A percentile compares a stretch with the other conserved stretches of the same genome.
These are phyloP conservation scores for Cystobasidium onofrii DNA, from an alignment of 768 basidiomycete genomes.

Conservation along the genomic window DNA sequence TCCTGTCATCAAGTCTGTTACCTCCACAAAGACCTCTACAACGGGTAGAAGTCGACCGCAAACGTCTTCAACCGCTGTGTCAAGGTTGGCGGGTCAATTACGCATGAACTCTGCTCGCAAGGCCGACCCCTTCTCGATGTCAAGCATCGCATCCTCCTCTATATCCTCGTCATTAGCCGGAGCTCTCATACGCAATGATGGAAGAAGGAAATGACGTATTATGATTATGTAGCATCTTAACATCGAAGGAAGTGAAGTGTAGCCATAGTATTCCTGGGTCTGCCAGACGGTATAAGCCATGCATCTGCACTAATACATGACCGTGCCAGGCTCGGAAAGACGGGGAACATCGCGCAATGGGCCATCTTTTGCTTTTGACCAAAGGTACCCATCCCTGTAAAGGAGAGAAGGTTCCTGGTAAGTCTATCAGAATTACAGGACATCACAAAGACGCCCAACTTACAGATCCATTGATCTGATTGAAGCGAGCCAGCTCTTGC, in stretches of 20 bases:
- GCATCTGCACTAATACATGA: slow-evolving; percentile 12
- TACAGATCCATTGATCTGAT: slow-evolving; percentile 27
- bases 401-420: not conserved
- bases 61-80: not conserved
- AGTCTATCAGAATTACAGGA: too few relatives aligned
- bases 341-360: slow-evolving; percentile 23
- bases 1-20: not conserved
- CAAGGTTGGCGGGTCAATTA: not conserved
- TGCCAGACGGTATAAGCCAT: too few relatives aligned
- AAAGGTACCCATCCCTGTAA: slow-evolving; percentile 21
- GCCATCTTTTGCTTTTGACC: slow-evolving; percentile 24
- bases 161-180: not conserved
- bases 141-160: not conserved
- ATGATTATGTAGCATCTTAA: not conserved
- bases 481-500: slow-evolving; percentile 19
- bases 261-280: not conserved
- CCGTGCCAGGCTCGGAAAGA: slow-evolving; percentile 12
- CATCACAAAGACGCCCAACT: not conserved
- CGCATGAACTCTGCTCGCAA: slow-evolving; percentile 23
- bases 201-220: not conserved
- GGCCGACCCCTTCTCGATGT: slow-evolving; percentile 4
- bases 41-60: not conserved
- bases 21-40: not conserved
- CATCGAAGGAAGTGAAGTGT: not conserved
- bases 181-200: not conserved